A percentile compares a stretch with the other conserved stretches of the same genome.
These are phyloP conservation scores for Coniochaeta prunicola DNA, from an alignment of 2,329 filamentous ascomycete genomes.

Conservation along the genomic window DNA sequence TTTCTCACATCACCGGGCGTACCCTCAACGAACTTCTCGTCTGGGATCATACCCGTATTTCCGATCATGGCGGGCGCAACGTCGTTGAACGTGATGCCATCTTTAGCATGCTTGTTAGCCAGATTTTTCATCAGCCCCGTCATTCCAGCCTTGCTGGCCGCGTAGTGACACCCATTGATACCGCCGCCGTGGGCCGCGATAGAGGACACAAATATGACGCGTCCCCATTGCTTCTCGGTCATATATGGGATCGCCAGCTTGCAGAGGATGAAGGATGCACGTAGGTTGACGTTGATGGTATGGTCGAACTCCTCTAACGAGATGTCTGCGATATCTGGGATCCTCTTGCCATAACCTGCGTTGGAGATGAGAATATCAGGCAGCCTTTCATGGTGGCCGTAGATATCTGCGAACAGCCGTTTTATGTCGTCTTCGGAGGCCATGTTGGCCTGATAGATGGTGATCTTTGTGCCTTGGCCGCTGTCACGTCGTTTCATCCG, in stretches of 20 bases:
- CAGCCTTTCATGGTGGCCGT: constrained; percentile 38
- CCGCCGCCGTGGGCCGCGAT: constrained; percentile 57
- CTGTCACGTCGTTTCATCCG: constrained; percentile 21
- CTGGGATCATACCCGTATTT: constrained; percentile 55
- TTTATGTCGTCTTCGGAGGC: constrained; percentile 44
- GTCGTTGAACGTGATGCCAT: constrained; percentile 59
- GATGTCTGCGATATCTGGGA: constrained; percentile 49
- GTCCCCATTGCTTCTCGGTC: constrained; percentile 52
- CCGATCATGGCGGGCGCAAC: constrained; percentile 65
- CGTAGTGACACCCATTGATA: constrained; percentile 56
- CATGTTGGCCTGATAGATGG: constrained; percentile 52
- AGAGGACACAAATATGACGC: constrained; percentile 57
- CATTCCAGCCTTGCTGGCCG: constrained; percentile 54
- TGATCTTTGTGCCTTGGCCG: constrained; percentile 27
- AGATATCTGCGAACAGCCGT: constrained; percentile 46
- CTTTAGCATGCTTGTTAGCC: constrained; percentile 48
- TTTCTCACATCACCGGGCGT: constrained; percentile 51
- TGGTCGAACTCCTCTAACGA: constrained; percentile 57
- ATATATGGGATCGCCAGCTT: constrained; percentile 55
- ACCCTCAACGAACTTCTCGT: constrained; percentile 39
- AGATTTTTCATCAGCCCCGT: constrained; percentile 61
- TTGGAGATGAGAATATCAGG: constrained; percentile 61
- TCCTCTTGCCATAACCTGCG: constrained; percentile 58
- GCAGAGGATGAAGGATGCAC: constrained; percentile 53
- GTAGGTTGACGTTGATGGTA: constrained; percentile 54